Conservation (phyloP, 2,329 filamentous ascomycete species). For the Apiospora marii region DNA sequence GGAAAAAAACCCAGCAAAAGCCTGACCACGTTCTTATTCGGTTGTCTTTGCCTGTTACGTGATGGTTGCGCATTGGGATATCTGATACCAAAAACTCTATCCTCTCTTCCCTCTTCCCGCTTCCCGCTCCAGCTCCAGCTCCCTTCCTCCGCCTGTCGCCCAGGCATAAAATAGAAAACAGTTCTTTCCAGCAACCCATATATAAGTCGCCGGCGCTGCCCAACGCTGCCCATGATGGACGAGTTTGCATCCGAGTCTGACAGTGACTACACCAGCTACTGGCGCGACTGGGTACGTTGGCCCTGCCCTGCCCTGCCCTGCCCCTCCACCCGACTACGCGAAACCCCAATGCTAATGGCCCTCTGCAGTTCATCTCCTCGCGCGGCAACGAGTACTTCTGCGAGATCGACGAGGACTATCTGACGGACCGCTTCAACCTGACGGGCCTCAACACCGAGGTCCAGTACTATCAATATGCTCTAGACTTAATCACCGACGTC, state of each 20-base stretch:
- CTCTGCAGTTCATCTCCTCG: conserved; percentile 90
- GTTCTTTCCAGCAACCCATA: conserved; percentile 9
- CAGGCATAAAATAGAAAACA: background rate
- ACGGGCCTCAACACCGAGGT: conserved; percentile 97
- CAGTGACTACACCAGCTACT: conserved; percentile 99
- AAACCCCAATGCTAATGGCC: background rate
- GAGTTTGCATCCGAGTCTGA: conserved; percentile 98
- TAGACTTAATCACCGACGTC: conserved; percentile 96
- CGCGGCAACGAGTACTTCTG: conserved; percentile 99
- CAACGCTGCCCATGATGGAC: conserved; percentile 69
- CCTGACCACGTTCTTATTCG: background rate
- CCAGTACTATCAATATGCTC: conserved; percentile 97
- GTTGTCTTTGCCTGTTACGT: background rate
- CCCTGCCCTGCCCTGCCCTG: conserved; percentile 23
- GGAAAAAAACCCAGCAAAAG: background rate
- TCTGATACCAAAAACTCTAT: conserved; percentile 19
- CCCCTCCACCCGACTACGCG: background rate
- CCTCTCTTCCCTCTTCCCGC: background rate
- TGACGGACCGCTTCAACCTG: conserved; percentile 97
- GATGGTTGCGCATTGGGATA: conserved; percentile 20
- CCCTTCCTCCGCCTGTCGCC: background rate
- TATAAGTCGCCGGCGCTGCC: conserved; percentile 1
- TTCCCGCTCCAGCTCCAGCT: conserved; percentile 5
- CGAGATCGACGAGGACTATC: conserved; percentile 98
- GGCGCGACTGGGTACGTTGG: conserved; percentile 95